Base-by-base conservation (phyloP, 805 yeast genomes). In the Komagataella pseudopastoris region DNA sequence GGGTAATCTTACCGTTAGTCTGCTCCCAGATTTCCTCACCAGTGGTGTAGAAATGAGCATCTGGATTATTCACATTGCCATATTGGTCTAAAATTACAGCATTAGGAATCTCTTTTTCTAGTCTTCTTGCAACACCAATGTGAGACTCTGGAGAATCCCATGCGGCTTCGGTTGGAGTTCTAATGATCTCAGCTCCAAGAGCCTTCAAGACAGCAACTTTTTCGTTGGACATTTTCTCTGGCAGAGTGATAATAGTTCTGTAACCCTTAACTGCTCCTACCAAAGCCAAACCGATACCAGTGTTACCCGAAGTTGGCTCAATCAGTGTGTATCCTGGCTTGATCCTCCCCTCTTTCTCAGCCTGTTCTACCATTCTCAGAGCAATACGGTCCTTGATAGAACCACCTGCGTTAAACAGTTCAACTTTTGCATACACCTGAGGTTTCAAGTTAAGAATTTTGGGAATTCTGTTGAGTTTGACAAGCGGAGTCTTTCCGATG, bases 71-170 rank as follows among this genome's bases (percentile, higher is more conserved):
- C 55, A 71, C 74, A 67, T 87, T 87, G 45, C 79, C 76, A 68
- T 87, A 87, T 68, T 87, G 96, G 63, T 88, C 95, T 60, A 87
- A 75, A 58, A 87, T 87, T 48, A 86, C 84, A 24, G 93, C 83
- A 63, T 86, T 84, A 52, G 91, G 90, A 58, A 87, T 85, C 68
- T 87, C 95, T 64, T 78, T 80, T 63, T 86, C 88, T 62, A 87
- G 74, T 58, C 82, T 80, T 63, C 73, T 77, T 51, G 95, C 95
- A 45, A 87, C 96, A 56, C 95, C 95, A 63, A 87, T 86, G 62
- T 87, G 95, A 36, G 90, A 82, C 66, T 88, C 95, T 47, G 95
- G 95, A 49, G 95, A 78, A 60, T 87, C 95, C 88, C 89, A 87
- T 2, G 95, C 95, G 47, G 95, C 95, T 63, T 84, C 95, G 24